Evolutionary conservation across 108 stramenopile genomes (phyloP), one percentile per base, ranked within the genome.

Genomic region (Fragilariopsis cylindrus): DNA sequence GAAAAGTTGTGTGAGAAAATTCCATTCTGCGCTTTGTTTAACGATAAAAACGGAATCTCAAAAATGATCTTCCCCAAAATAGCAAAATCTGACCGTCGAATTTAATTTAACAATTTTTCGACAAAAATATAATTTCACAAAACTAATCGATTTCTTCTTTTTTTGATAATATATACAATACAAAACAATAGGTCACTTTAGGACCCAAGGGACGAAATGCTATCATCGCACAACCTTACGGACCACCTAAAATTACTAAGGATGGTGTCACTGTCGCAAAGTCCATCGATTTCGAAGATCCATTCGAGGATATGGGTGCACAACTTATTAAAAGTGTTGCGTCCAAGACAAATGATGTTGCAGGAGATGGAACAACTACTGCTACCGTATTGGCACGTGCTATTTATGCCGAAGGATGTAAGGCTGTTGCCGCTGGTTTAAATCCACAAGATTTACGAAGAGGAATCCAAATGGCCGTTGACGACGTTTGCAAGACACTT

Each of bases 241-340:
- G 99, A n/a, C 82, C 97, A 42, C 98, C 99, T 47, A 99, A 99
- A 85, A 99, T 99, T 79, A 99, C 99, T 73, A 99, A 99, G 90
- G 98, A 99, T 82, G 99, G 99, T 63, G 99, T 99, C 18, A 99
- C 99, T 7, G 99, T 99, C 16, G 99, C 99, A 73, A 99, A 99
- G 87, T 82, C 93, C 76, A 98, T 99, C 75, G 99, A 99, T 85
- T 98, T 99, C 76, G 97, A 95, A 73, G 96, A 99, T 84, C 93
- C 92, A 70, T 98, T 98, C 76, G 93, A 98, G 85, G 97, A 99
- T 82, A 98, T 99, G 98, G 99, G 99, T 21, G 99, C 98, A 1
- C 92, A 95, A 70, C 83, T 95, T 57, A 90, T 97, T 78, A 93
- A 94, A 78, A 88, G 87, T 53, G 99, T 99, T 43, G 99, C 99